Percentiles rank a stretch among this genome's conserved stretches.
These are phyloP conservation scores for Globisporangium recalcitrans DNA, from an alignment of 352 stramenopile species.

Conservation along the genomic window DNA sequence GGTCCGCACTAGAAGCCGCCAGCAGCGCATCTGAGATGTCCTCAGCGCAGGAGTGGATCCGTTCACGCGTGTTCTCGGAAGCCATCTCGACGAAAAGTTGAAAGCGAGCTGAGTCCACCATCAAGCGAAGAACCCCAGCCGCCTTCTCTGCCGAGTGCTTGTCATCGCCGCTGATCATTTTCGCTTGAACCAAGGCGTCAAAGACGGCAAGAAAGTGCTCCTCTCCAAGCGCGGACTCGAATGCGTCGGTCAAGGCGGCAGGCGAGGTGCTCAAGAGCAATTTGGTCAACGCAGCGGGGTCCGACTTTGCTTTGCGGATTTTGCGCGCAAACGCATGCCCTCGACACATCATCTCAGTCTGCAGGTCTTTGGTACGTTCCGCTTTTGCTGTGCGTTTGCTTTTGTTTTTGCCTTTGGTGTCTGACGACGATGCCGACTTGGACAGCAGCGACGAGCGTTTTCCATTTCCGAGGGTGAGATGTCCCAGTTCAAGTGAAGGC, in stretches of 20 bases:
- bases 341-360: conserved; percentile 2
- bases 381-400: neutral
- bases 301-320: conserved; percentile 2
- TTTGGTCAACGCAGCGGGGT: neutral
- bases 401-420: neutral
- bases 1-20: too few relatives aligned
- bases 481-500: neutral
- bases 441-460: neutral
- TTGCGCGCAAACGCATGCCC: conserved; percentile 12
- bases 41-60: neutral
- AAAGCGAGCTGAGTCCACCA: conserved; percentile 10
- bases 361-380: neutral
- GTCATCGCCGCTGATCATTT: neutral
- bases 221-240: conserved; percentile 11
- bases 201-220: conserved; percentile 13
- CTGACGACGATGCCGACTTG: neutral
- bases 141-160: neutral
- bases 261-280: conserved; percentile 9
- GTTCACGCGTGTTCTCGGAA: neutral
- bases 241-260: neutral
- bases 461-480: neutral
- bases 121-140: neutral
- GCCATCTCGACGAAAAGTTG: conserved; percentile 14
- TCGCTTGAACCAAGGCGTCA: conserved; percentile 3
- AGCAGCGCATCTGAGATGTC: neutral